These are phyloP conservation scores for Volvox carteri DNA, from an alignment of 163 green algal species.

Conservation along the genomic window DNA sequence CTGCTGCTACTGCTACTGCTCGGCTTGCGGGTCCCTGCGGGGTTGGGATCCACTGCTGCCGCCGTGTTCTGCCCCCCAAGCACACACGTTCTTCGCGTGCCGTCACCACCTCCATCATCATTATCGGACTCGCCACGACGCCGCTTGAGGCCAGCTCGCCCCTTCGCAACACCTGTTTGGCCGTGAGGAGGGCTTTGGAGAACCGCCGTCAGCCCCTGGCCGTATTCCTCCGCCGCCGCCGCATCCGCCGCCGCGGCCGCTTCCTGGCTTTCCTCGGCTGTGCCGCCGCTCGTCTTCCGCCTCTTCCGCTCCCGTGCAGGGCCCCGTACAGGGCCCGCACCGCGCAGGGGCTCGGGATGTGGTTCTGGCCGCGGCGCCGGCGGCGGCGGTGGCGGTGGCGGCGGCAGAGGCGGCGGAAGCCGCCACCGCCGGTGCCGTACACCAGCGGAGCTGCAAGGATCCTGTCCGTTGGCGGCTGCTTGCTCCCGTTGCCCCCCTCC, in stretches of 20 bases:
- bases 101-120: too few species aligned
- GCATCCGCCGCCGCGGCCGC: not conserved
- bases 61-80: too few species aligned
- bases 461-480: too few species aligned
- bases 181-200: too few species aligned
- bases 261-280: not conserved
- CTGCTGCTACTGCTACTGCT: slow-evolving; percentile 20
- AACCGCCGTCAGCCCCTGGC: too few species aligned
- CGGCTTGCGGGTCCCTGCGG: not conserved
- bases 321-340: not conserved
- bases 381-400: not conserved
- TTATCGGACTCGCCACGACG: too few species aligned
- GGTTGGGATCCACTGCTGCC: not conserved
- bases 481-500: too few species aligned
- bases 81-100: too few species aligned
- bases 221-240: too few species aligned
- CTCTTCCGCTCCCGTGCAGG: not conserved
- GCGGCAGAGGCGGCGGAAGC: not conserved
- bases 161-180: too few species aligned
- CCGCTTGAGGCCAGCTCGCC: too few species aligned
- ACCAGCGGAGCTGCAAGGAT: not conserved
- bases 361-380: not conserved
- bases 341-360: too few species aligned
- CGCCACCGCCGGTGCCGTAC: not conserved
- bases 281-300: not conserved